Evolutionary conservation across 208 protist genomes (phyloP).

Genomic region (Crithidia bombi): DNA sequence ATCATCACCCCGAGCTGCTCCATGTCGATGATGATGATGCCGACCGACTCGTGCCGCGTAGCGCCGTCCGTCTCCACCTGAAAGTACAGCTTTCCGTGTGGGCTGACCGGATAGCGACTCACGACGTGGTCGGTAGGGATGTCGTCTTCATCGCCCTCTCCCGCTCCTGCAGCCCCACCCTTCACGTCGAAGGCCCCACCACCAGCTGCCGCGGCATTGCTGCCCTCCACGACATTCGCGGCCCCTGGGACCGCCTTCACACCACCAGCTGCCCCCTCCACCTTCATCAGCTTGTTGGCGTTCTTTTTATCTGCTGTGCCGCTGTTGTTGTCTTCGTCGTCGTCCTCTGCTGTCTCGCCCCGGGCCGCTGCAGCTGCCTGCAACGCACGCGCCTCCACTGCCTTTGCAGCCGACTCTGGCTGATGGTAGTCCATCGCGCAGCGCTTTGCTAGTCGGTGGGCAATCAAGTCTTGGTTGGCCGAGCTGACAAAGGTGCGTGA

Average conservation of each 20-base stretch:
- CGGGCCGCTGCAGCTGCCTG: slow-evolving; percentile 21
- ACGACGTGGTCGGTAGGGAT: slow-evolving; percentile 42
- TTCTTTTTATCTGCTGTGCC: not conserved
- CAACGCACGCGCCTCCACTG: slow-evolving; percentile 28
- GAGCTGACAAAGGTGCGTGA: not conserved
- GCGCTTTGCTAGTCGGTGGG: slow-evolving; percentile 47
- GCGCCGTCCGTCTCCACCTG: slow-evolving; percentile 85
- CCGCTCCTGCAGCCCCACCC: slow-evolving; percentile 1
- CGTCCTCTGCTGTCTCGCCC: slow-evolving; percentile 18
- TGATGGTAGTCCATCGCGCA: slow-evolving; percentile 80
- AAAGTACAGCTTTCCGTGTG: slow-evolving; percentile 86
- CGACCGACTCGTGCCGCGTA: slow-evolving; percentile 79
- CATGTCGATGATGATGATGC: slow-evolving; percentile 85
- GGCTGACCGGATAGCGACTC: slow-evolving; percentile 74
- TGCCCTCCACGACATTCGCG: not conserved
- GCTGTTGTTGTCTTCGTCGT: slow-evolving; percentile 7
- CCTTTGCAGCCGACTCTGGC: slow-evolving; percentile 41
- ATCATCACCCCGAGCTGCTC: slow-evolving; percentile 79
- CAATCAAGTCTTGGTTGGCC: slow-evolving; percentile 17
- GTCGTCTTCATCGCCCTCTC: slow-evolving; percentile 27
- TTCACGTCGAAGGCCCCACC: not conserved
- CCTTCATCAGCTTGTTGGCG: slow-evolving; percentile 13
- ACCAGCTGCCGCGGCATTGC: not conserved
- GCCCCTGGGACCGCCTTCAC: slow-evolving; percentile 10
- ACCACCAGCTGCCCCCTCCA: slow-evolving; percentile 9